phyloP scores from a whole-genome alignment of 495 filamentous ascomycete genomes.

The Chlorociboria aeruginascens region DNA sequence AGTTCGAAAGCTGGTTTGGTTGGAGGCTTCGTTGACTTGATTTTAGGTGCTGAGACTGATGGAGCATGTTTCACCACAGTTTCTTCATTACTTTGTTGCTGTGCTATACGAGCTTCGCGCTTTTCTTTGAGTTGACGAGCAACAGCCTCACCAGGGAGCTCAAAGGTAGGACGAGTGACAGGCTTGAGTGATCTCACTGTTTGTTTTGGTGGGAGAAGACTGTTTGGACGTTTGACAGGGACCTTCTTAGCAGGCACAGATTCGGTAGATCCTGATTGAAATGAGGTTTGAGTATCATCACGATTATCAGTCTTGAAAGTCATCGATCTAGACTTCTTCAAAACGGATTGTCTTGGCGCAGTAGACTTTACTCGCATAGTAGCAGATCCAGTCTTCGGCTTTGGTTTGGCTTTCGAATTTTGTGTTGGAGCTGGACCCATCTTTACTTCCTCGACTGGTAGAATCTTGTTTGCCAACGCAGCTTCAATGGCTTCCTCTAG shows the following conservation, averaged over 20 bases:
- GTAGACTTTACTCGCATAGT: conserved; percentile 11
- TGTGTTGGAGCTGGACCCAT: background rate
- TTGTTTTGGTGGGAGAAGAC: conserved; percentile 34
- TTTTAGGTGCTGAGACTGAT: conserved; percentile 3
- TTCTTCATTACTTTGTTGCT: conserved; percentile 13
- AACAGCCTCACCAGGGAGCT: conserved; percentile 60
- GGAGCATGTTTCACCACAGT: conserved; percentile 2
- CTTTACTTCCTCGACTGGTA: conserved; percentile 23
- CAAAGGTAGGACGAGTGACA: conserved; percentile 53
- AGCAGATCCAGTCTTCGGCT: conserved; percentile 3
- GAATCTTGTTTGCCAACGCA: conserved; percentile 10
- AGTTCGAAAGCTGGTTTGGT: conserved; percentile 57
- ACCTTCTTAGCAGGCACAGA: conserved; percentile 14
- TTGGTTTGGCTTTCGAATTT: background rate
- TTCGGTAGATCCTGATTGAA: no score
- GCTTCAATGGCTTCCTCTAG: conserved; percentile 44
- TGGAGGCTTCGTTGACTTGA: conserved; percentile 46
- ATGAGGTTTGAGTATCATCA: conserved; percentile 1
- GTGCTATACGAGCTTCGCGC: conserved; percentile 34
- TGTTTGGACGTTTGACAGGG: conserved; percentile 24
- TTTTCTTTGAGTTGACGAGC: conserved; percentile 46
- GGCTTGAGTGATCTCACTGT: conserved; percentile 44
- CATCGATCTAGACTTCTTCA: conserved; percentile 12
- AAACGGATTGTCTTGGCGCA: conserved; percentile 1
- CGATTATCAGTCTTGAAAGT: conserved; percentile 3